Percentiles rank a stretch among this genome's conserved stretches.
These are phyloP conservation scores for Oryza meyeriana DNA, from an alignment of 176 grass and related monocot genomes.

Conservation along the genomic window DNA sequence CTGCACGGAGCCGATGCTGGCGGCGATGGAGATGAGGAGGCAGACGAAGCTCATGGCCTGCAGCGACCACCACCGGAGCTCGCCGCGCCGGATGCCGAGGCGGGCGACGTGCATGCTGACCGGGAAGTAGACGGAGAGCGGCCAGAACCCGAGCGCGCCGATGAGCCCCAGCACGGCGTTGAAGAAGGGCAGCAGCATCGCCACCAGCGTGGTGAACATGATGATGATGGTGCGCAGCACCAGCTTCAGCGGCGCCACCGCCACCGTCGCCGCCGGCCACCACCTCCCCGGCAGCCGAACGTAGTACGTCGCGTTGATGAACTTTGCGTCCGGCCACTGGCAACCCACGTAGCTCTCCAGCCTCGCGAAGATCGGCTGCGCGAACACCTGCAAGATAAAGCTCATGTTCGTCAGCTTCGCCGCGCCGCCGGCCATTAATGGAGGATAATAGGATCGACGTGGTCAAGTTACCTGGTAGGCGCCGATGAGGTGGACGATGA, in stretches of 20 bases:
- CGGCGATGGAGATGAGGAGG: constrained; percentile 76
- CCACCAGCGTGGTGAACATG: constrained; percentile 88
- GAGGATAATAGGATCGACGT: not conserved
- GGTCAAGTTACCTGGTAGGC: constrained; percentile 66
- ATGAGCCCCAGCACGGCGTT: constrained; percentile 91
- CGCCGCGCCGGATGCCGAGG: constrained; percentile 49
- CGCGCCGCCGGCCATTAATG: not conserved
- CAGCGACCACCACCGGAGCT: constrained; percentile 66
- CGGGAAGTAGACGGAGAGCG: constrained; percentile 96
- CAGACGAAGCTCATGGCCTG: constrained; percentile 88
- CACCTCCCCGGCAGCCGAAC: constrained; percentile 39
- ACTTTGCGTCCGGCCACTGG: constrained; percentile 80
- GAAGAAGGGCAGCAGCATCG: constrained; percentile 90
- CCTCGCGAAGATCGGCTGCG: constrained; percentile 88
- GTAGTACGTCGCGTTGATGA: constrained; percentile 83
- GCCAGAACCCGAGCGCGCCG: constrained; percentile 92
- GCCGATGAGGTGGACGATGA: constrained; percentile 86
- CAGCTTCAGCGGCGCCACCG: constrained; percentile 68
- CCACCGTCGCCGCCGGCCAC: constrained; percentile 9
- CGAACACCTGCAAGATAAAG: constrained; percentile 56
- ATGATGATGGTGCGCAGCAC: constrained; percentile 77
- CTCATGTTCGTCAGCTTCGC: not conserved
- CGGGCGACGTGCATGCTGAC: constrained; percentile 81
- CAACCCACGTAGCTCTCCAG: constrained; percentile 64
- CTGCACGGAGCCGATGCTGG: constrained; percentile 78